Evolutionary conservation across 2,329 filamentous ascomycete genomes (phyloP).

Genomic region (Stachybotrys echinatus): DNA sequence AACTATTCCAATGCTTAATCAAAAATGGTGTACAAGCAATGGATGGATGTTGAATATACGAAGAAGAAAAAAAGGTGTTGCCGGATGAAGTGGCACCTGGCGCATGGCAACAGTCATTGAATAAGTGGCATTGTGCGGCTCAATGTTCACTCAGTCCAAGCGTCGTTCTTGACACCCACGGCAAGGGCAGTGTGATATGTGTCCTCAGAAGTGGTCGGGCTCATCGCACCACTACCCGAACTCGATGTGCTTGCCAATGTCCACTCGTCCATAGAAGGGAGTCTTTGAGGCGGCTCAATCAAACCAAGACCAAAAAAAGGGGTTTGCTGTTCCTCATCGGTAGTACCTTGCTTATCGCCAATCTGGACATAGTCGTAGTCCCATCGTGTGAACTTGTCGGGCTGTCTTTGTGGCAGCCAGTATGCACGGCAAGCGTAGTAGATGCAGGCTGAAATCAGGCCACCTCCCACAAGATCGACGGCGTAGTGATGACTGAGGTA

Average conservation of each 20-base stretch:
- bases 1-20: not conserved
- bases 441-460: constrained; percentile 68
- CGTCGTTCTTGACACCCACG: not conserved
- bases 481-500: constrained; percentile 97
- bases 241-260: constrained; percentile 80
- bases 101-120: not conserved
- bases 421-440: constrained; percentile 79
- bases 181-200: constrained; percentile 25
- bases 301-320: constrained; percentile 42
- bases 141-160: not conserved
- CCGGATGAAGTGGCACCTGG: not conserved
- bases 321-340: constrained; percentile 41
- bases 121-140: not conserved
- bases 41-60: not conserved
- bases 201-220: constrained; percentile 43
- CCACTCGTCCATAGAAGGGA: constrained; percentile 76
- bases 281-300: constrained; percentile 31
- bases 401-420: constrained; percentile 77
- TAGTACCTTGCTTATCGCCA: constrained; percentile 52
- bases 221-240: constrained; percentile 44
- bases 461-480: constrained; percentile 84
- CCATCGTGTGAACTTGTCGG: constrained; percentile 84
- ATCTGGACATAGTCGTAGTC: constrained; percentile 91
- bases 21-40: not conserved
- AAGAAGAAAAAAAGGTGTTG: not conserved